Percentiles rank a stretch among this genome's conserved stretches.
These are phyloP conservation scores for Chondrus crispus DNA, from an alignment of 23 red algal species.

Conservation along the genomic window DNA sequence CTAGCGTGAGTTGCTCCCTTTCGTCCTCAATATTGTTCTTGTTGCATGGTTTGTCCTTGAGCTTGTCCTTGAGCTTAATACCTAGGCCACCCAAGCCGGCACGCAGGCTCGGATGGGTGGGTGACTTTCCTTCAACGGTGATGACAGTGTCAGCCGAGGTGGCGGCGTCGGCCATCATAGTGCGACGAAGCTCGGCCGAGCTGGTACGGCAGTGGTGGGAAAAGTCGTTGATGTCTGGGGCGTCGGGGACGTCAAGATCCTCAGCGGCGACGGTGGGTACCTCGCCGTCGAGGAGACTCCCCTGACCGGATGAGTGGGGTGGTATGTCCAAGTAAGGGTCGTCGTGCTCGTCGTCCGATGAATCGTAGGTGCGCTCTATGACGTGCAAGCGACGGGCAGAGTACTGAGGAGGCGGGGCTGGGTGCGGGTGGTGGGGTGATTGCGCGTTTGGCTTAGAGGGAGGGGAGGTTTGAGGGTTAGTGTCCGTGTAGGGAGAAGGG, in stretches of 20 bases:
- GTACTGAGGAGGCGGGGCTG: conserved; percentile 20
- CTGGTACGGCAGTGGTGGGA: background rate
- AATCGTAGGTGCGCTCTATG: conserved; percentile 41
- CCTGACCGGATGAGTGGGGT: too few species aligned
- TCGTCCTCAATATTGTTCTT: background rate
- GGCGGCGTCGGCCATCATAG: background rate
- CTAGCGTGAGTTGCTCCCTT: background rate
- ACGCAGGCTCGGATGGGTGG: background rate
- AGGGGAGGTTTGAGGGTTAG: background rate
- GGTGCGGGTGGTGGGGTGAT: too few species aligned
- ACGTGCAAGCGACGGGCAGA: conserved; percentile 29
- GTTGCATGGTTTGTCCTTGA: background rate
- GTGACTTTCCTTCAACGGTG: background rate
- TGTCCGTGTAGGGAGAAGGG: background rate
- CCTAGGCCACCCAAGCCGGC: conserved; percentile 3
- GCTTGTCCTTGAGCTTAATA: conserved; percentile 8
- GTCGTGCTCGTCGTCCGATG: background rate
- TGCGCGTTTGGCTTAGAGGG: background rate
- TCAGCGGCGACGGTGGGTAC: background rate
- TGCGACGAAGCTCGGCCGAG: background rate
- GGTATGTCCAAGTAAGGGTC: too few species aligned
- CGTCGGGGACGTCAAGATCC: background rate
- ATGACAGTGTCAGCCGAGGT: background rate
- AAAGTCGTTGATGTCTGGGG: background rate
- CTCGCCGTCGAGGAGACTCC: too few species aligned